Evolutionary conservation across 164 flowering plant species (phyloP).

Genomic region (Tetrastigma voinierianum): DNA sequence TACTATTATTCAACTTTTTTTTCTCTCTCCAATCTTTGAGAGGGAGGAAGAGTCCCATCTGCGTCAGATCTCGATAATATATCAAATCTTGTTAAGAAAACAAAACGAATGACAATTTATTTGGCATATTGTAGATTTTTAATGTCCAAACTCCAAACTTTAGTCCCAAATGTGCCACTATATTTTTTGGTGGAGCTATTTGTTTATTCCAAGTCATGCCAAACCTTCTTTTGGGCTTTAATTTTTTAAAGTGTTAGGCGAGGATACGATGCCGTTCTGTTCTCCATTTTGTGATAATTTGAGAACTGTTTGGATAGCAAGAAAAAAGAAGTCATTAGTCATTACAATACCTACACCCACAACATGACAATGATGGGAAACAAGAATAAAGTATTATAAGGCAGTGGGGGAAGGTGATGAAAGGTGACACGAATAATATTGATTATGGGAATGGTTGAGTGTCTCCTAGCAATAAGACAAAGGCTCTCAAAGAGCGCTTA

Average conservation of each 20-base stretch:
- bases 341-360: background rate
- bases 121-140: too few relatives aligned
- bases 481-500: slow-evolving; percentile 3
- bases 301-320: background rate
- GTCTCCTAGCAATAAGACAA: slow-evolving; percentile 21
- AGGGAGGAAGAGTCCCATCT: too few relatives aligned
- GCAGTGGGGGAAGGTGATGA: slow-evolving; percentile 11
- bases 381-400: background rate
- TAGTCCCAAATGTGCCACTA: too few relatives aligned
- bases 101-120: background rate
- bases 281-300: too few relatives aligned
- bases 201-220: too few relatives aligned
- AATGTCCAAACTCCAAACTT: too few relatives aligned
- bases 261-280: too few relatives aligned
- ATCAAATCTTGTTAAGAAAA: slow-evolving; percentile 11
- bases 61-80: background rate
- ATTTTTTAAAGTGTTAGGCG: too few relatives aligned
- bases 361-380: background rate
- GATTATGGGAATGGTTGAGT: slow-evolving; percentile 9
- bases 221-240: too few relatives aligned
- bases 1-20: background rate
- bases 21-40: background rate
- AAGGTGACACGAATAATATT: background rate
- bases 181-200: too few relatives aligned
- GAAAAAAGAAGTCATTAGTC: background rate